Conservation (phyloP, 495 filamentous ascomycete genomes). For the Evernia prunastri region DNA sequence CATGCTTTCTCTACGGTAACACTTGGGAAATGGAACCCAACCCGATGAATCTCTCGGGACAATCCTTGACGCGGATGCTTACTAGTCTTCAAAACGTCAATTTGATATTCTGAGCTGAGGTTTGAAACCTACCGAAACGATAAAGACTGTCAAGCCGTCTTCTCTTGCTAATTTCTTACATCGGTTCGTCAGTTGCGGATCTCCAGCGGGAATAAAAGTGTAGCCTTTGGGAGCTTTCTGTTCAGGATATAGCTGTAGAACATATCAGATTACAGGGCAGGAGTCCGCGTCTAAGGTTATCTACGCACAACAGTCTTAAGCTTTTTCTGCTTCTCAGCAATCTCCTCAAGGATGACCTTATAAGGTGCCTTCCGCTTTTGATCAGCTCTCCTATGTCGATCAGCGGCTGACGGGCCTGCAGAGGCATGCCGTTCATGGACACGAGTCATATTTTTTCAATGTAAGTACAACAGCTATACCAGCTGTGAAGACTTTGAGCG, state of each 20-base stretch:
- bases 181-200: slow-evolving; percentile 61
- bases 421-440: slow-evolving; percentile 22
- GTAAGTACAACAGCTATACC: neutral
- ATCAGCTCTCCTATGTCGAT: slow-evolving; percentile 19
- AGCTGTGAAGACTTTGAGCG: neutral
- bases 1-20: slow-evolving; percentile 50
- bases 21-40: slow-evolving; percentile 72
- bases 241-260: slow-evolving; percentile 42
- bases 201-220: slow-evolving; percentile 75
- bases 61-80: slow-evolving; percentile 45
- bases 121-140: slow-evolving; percentile 59
- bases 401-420: slow-evolving; percentile 19
- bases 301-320: slow-evolving; percentile 50
- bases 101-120: neutral
- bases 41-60: slow-evolving; percentile 63
- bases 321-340: slow-evolving; percentile 56
- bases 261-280: slow-evolving; percentile 25
- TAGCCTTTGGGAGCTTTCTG: slow-evolving; percentile 65
- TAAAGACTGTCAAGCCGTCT: slow-evolving; percentile 59
- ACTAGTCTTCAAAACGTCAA: slow-evolving; percentile 35
- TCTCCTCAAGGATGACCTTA: slow-evolving; percentile 52
- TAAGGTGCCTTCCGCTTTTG: slow-evolving; percentile 42
- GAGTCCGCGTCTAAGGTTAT: slow-evolving; percentile 7
- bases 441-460: slow-evolving; percentile 9
- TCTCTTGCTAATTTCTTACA: slow-evolving; percentile 78